A percentile compares a stretch with the other conserved stretches of the same genome.
Conservation (phyloP, 768 basidiomycete genomes). For the Calocera cornea region DNA sequence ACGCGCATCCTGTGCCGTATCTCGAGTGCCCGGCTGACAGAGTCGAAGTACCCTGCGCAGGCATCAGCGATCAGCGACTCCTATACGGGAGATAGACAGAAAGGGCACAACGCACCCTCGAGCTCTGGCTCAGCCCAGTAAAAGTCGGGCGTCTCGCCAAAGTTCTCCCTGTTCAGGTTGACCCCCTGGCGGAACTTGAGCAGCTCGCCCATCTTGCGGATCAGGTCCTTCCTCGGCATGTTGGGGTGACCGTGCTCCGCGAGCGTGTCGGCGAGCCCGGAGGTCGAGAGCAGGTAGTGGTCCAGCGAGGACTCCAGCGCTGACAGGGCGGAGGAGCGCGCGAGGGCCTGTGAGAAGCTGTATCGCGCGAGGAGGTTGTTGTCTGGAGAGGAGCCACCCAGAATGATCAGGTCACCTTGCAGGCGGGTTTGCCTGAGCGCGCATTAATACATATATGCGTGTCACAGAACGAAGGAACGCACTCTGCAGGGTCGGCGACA, state of each 20-base stretch:
- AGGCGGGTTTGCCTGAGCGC: slow-evolving; percentile 58
- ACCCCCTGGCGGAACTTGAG: slow-evolving; percentile 86
- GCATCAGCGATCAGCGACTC: background rate
- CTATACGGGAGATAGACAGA: background rate
- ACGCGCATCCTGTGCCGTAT: slow-evolving; percentile 66
- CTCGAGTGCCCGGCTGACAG: slow-evolving; percentile 73
- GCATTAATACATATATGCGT: background rate
- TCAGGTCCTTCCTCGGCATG: slow-evolving; percentile 64
- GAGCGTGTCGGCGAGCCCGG: slow-evolving; percentile 60
- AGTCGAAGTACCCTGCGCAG: slow-evolving; percentile 62
- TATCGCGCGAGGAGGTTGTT: slow-evolving; percentile 76
- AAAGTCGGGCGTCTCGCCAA: slow-evolving; percentile 78
- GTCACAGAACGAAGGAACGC: slow-evolving; percentile 24
- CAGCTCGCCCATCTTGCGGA: slow-evolving; percentile 82
- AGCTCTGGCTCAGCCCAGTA: slow-evolving; percentile 91
- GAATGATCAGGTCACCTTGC: slow-evolving; percentile 83
- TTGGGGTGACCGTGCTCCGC: slow-evolving; percentile 73
- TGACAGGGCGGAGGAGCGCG: slow-evolving; percentile 76
- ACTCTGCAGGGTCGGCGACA: slow-evolving; percentile 84
- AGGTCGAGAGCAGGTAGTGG: slow-evolving; percentile 68
- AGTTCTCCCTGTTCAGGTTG: slow-evolving; percentile 80
- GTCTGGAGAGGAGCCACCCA: slow-evolving; percentile 50
- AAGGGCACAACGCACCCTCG: slow-evolving; percentile 41
- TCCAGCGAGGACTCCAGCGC: slow-evolving; percentile 78
- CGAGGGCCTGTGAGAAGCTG: slow-evolving; percentile 80